Conservation (phyloP, 805 yeast species). For the Ogataea saltuana region DNA sequence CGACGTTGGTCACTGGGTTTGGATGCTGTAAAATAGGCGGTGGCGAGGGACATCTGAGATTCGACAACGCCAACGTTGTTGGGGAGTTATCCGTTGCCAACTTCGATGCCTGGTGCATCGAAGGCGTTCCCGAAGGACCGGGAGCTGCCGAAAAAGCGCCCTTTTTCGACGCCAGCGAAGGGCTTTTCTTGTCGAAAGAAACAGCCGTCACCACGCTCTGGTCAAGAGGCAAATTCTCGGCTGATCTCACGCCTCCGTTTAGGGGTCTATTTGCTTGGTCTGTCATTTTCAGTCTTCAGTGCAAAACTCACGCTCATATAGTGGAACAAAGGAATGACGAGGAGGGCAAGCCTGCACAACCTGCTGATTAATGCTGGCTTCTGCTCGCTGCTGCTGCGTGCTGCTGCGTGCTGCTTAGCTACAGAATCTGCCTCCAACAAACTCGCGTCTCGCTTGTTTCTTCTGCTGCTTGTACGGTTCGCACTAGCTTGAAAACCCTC, state of each 20-base stretch:
- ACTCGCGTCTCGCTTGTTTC: constrained; percentile 4
- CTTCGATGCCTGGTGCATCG: constrained; percentile 10
- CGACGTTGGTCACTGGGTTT: constrained; percentile 26
- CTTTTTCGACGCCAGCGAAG: constrained; percentile 24
- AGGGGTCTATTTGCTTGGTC: neutral
- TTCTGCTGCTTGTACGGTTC: constrained; percentile 1
- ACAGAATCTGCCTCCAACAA: constrained; percentile 6
- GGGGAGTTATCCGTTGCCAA: constrained; percentile 41
- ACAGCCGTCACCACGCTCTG: constrained; percentile 9
- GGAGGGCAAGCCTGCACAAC: constrained; percentile 5
- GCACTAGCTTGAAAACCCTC: neutral
- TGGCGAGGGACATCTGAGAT: constrained; percentile 68
- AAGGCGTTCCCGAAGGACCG: constrained; percentile 2
- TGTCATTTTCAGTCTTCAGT: too few species aligned
- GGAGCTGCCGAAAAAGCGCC: constrained; percentile 11
- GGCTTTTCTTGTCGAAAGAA: constrained; percentile 22
- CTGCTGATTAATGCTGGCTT: constrained; percentile 5
- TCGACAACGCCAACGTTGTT: constrained; percentile 57
- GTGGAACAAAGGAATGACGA: constrained; percentile 2
- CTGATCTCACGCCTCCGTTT: neutral
- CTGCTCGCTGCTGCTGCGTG: constrained; percentile 4
- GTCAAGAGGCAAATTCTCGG: neutral
- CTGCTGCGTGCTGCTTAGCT: constrained; percentile 4
- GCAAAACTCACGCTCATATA: neutral
- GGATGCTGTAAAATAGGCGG: constrained; percentile 58